Conservation (phyloP, 2,329 filamentous ascomycete genomes). For the Biscogniauxia mediterranea region DNA sequence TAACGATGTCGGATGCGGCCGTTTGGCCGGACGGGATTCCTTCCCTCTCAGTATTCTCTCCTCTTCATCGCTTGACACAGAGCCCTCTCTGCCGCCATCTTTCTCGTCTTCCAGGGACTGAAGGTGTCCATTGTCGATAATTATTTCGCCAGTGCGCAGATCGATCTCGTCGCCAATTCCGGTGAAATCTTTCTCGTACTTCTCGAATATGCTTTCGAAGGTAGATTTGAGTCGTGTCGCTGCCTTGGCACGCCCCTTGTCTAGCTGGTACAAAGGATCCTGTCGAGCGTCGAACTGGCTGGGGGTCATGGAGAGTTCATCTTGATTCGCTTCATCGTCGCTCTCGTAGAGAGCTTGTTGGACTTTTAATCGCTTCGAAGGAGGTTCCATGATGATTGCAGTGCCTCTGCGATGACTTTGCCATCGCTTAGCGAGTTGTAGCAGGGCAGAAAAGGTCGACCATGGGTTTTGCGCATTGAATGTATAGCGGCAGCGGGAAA, state of each 20-base stretch:
- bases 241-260: constrained; percentile 62
- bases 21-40: constrained; percentile 21
- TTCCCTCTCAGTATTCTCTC: constrained; percentile 34
- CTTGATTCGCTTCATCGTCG: constrained; percentile 40
- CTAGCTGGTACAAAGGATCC: constrained; percentile 56
- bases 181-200: constrained; percentile 81
- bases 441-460: neutral
- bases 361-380: constrained; percentile 60
- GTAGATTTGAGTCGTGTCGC: constrained; percentile 74
- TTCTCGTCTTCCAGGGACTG: constrained; percentile 44
- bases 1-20: constrained; percentile 15
- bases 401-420: neutral
- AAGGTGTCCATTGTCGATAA: constrained; percentile 91
- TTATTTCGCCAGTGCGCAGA: constrained; percentile 72
- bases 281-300: constrained; percentile 47
- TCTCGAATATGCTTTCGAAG: constrained; percentile 86
- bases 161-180: constrained; percentile 89
- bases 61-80: constrained; percentile 33
- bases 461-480: neutral
- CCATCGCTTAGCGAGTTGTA: neutral
- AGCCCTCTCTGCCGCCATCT: constrained; percentile 34
- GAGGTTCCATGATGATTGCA: constrained; percentile 51
- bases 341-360: constrained; percentile 39
- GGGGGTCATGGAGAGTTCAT: constrained; percentile 48
- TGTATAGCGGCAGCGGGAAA: neutral